Evolutionary conservation across 805 yeast genomes (phyloP), one percentile per base, ranked within the genome.

Genomic region (Candida ulmi): DNA sequence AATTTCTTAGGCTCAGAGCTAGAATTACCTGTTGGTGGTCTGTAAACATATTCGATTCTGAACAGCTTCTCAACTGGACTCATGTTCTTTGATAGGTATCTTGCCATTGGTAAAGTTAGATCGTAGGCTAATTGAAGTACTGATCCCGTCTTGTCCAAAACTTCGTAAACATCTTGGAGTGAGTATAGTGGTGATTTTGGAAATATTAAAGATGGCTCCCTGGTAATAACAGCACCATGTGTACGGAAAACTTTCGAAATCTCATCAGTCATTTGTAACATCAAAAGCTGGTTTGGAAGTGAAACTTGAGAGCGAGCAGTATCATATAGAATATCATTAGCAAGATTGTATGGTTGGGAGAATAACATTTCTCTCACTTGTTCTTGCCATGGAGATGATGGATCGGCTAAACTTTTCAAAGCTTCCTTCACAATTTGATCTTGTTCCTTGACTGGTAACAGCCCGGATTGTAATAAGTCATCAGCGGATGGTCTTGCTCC

Each of bases 381-480:
- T 46, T 80, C 86, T 48, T 90, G 93, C 95, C 96, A 88, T 1
- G 95, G 90, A 0, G 96, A 86, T 1, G 93, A 79, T 0, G 96
- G 91, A 57, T 88, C 90, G 0, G 95, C 83, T 42, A 93, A 62
- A 23, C 88, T 85, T 47, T 80, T 78, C 47, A 93, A 66, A 0
- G 96, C 96, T 53, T 88, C 95, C 54, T 86, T 83, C 43, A 93
- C 84, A 11, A 88, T 74, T 54, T 85, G 86, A 54, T 93, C 97
- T 52, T 88, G 95, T 46, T 88, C 91, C 41, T 86, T 88, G 0
- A 87, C 85, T 0, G 97, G 96, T 17, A 93, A 65, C 58, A 81
- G 66, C 0, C 96, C 96, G 39, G 95, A 86, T 42, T 78, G 78
- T 33, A 93, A 62, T 33, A 93, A 62, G 34, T 77, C 76, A 17